Conservation (phyloP, 2,329 filamentous ascomycete genomes). For the Dactylellina leptospora region DNA sequence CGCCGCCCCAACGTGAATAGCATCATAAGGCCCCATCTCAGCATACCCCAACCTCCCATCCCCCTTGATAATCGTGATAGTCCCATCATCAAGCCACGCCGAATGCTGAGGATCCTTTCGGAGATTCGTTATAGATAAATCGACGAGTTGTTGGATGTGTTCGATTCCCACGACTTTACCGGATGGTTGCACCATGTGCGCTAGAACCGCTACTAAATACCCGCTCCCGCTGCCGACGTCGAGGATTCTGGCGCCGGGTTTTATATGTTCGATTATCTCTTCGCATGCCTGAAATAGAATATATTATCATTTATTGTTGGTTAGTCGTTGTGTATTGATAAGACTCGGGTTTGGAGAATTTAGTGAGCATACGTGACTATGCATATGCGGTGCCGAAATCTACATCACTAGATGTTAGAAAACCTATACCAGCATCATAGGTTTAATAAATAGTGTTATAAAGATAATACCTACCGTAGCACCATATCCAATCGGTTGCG, state of each 20-base stretch:
- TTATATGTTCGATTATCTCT: constrained; percentile 58
- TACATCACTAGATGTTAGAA: not conserved
- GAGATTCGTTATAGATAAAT: constrained; percentile 73
- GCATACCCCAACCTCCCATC: constrained; percentile 66
- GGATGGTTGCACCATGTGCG: constrained; percentile 70
- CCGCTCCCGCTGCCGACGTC: constrained; percentile 80
- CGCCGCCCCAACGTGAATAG: constrained; percentile 92
- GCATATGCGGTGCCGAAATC: constrained; percentile 57
- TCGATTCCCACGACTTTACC: constrained; percentile 75
- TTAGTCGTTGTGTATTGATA: no score
- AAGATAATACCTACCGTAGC: constrained; percentile 74
- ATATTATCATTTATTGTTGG: no score
- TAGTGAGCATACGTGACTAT: constrained; percentile 53
- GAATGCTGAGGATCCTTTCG: constrained; percentile 69
- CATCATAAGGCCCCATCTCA: constrained; percentile 74
- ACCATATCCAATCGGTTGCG: constrained; percentile 72
- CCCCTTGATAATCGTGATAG: constrained; percentile 74
- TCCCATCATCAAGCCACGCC: constrained; percentile 70
- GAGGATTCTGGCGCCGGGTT: constrained; percentile 65
- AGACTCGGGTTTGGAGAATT: not conserved
- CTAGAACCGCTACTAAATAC: constrained; percentile 88
- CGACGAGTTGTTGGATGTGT: constrained; percentile 72
- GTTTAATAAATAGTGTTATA: not conserved
- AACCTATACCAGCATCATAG: not conserved
- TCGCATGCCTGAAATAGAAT: constrained; percentile 55